These are phyloP conservation scores for Oryza coarctata DNA, from an alignment of 176 grass and related monocot genomes.

Conservation along the genomic window DNA sequence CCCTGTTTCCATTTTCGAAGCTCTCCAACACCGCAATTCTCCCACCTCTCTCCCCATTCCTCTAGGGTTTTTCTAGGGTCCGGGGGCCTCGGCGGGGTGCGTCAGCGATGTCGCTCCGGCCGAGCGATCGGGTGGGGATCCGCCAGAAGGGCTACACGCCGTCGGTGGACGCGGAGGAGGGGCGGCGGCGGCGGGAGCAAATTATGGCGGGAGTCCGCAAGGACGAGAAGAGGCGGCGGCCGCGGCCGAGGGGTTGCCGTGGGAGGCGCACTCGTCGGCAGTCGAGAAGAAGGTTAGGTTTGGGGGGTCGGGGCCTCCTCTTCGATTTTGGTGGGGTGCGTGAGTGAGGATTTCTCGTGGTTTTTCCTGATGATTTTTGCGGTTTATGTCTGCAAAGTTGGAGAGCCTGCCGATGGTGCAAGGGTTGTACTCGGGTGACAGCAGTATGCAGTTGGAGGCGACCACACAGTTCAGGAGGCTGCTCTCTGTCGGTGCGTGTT, in stretches of 20 bases:
- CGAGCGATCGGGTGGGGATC: slow-evolving; percentile 47
- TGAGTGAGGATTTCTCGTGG: neutral
- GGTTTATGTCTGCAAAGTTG: slow-evolving; percentile 12
- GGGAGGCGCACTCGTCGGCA: neutral
- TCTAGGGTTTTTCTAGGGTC: neutral
- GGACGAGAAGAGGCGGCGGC: slow-evolving; percentile 42
- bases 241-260: neutral
- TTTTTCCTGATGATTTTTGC: neutral
- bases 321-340: neutral
- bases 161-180: slow-evolving; percentile 47
- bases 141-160: slow-evolving; percentile 57
- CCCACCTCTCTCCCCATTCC: neutral
- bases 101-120: slow-evolving; percentile 57
- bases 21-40: neutral
- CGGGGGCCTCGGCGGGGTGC: neutral
- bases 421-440: slow-evolving; percentile 52
- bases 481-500: slow-evolving; percentile 46
- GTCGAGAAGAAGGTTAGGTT: slow-evolving; percentile 41
- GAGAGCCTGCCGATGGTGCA: slow-evolving; percentile 41
- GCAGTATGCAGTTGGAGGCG: slow-evolving; percentile 41
- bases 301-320: neutral
- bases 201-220: slow-evolving; percentile 42
- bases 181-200: slow-evolving; percentile 31
- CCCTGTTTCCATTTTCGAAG: too few relatives aligned
- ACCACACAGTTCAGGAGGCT: slow-evolving; percentile 52